Evolutionary conservation across 805 yeast genomes (phyloP).

Genomic region (Kuraishia piskuri): DNA sequence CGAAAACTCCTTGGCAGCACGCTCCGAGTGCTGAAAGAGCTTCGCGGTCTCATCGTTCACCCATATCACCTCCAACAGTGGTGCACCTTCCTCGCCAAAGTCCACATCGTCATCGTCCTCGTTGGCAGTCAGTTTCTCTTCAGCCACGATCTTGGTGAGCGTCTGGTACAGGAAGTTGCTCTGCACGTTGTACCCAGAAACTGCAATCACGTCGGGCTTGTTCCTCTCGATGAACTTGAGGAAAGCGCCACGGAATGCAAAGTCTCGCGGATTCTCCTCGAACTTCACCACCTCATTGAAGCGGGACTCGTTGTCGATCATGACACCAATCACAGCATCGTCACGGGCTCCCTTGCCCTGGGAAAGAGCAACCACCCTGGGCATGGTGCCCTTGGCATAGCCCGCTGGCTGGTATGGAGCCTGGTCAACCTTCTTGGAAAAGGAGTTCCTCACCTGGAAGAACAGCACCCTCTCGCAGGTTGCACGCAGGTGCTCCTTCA

Average conservation of each 20-base stretch:
- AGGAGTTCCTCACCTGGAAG: conserved; percentile 58
- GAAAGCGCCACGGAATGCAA: conserved; percentile 60
- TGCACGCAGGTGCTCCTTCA: conserved; percentile 74
- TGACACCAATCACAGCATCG: conserved; percentile 81
- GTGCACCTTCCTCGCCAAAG: conserved; percentile 28
- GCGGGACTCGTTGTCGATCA: conserved; percentile 73
- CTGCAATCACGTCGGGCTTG: conserved; percentile 83
- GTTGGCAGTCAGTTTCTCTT: conserved; percentile 43
- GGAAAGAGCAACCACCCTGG: conserved; percentile 74
- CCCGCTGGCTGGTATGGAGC: conserved; percentile 87
- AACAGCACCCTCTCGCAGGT: conserved; percentile 67
- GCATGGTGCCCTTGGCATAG: conserved; percentile 70
- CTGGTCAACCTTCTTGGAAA: conserved; percentile 73
- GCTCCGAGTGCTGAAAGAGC: conserved; percentile 69
- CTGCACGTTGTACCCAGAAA: conserved; percentile 79
- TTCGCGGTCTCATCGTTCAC: conserved; percentile 92
- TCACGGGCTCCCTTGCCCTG: conserved; percentile 80
- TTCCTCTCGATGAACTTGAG: conserved; percentile 49
- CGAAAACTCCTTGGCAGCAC: conserved; percentile 72
- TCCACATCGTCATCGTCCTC: conserved; percentile 30
- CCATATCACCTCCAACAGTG: conserved; percentile 63
- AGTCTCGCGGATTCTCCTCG: conserved; percentile 58
- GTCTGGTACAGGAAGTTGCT: conserved; percentile 53
- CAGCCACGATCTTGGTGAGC: conserved; percentile 46
- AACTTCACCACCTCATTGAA: conserved; percentile 72